Percentiles rank a stretch among this genome's conserved stretches.
These are phyloP conservation scores for Trifolium subterraneum DNA, from an alignment of 306 rosid species.

Conservation along the genomic window DNA sequence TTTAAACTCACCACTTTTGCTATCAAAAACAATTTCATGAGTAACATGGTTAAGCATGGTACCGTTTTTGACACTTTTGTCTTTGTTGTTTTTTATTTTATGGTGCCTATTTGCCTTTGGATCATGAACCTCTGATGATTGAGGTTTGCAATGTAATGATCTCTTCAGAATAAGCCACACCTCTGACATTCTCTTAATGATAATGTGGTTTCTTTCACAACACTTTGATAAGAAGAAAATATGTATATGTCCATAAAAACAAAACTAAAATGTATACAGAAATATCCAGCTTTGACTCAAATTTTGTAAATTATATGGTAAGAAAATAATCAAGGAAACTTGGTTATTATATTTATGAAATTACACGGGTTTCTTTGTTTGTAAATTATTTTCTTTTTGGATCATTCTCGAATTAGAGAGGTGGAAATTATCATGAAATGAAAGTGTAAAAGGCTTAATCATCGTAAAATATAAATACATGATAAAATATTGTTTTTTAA, in stretches of 20 bases:
- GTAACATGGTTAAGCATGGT: slow-evolving; percentile 15
- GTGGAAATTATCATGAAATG: neutral
- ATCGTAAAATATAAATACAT: neutral
- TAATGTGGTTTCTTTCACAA: neutral
- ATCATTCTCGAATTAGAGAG: slow-evolving; percentile 17
- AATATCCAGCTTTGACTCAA: neutral
- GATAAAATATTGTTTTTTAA: too few relatives aligned
- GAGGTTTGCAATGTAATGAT: slow-evolving; percentile 51
- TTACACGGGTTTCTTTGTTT: neutral
- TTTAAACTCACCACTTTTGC: slow-evolving; percentile 22
- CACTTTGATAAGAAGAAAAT: neutral
- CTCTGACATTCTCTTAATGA: slow-evolving; percentile 42
- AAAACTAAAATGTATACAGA: neutral
- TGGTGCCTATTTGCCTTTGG: slow-evolving; percentile 35
- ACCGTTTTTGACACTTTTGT: neutral
- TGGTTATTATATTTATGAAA: neutral
- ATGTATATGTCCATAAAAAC: neutral
- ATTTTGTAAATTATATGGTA: neutral
- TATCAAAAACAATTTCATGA: slow-evolving; percentile 42
- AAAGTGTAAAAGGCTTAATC: too few relatives aligned
- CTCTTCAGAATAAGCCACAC: slow-evolving; percentile 51
- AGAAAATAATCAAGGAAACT: slow-evolving; percentile 28
- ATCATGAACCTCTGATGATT: slow-evolving; percentile 54
- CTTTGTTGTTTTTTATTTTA: slow-evolving; percentile 26
- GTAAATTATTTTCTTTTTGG: slow-evolving; percentile 22